Base-by-base conservation (phyloP, 306 rosid genomes). In the Inga leiocalycina region DNA sequence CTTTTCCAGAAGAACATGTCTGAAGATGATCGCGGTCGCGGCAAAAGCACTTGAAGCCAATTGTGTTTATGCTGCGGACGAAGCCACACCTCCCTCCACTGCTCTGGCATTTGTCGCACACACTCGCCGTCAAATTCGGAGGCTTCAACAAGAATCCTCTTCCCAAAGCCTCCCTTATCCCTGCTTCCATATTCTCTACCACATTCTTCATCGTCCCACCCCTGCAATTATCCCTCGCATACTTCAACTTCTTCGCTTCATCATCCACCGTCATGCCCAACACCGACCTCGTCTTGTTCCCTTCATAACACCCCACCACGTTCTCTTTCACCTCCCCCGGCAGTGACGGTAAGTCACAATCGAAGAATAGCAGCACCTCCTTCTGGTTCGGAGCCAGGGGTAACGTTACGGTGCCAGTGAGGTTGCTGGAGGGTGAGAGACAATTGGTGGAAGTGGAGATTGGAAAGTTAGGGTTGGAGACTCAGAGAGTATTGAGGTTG, bases 71-170 rank as follows among this genome's bases (percentile, higher is more conserved):
- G 32, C 32, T 37, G 7, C 0, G 8, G 41, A 48, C 0, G 15
- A 90, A 92, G 4, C 94, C 97, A 24, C 94, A 93, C 24, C 46
- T 45, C 3, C 94, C 94, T 30, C 88, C 86, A 15, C 83, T 89
- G 0, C 0, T 0, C 16, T 0, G 1, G 27, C 94, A 92, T 0
- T 1, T 2, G 3, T 6, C 65, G 59, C 94, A 92, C 37, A 67
- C 20, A 9, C 34, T n/a, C 0, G 83, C 91, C 0, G 16, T 22
- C 97, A 91, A 92, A 0, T 15, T 39, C 8, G n/a, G 6, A 0
- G 57, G 0, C 19, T 16, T 52, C 82, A 90, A 8, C 84, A 68
- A 32, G 39, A 90, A 89, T 56, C 97, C 97, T 76, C 54, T 74
- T 0, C 16, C 79, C 84, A 86, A n/a, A 16, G 66, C 86, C 27